Base-by-base conservation (phyloP, 495 filamentous ascomycete species). In the Pseudevernia furfuracea region DNA sequence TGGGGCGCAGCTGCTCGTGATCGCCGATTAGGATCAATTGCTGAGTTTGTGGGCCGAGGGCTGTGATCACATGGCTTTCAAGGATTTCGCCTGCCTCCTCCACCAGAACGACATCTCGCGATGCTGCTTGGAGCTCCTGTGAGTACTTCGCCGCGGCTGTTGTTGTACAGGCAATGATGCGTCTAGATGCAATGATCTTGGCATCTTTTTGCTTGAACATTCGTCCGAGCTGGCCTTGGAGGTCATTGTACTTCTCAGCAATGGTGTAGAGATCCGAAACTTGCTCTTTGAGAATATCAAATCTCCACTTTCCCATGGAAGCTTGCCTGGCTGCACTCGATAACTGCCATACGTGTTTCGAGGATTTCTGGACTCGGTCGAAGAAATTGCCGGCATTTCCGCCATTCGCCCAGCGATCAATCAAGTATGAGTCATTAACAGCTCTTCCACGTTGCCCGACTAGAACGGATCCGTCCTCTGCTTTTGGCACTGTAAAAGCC, bases 41-140 rank as follows among this genome's bases (percentile, higher is more conserved):
- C 67, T 89, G 82, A 15, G 85, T 87, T 0, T 79, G 71, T 0
- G 82, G 72, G 0, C 75, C 71, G 34, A 94, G 68, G 0, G 87
- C 82, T 0, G 88, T 86, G 0, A 92, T 71, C 43, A 91, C 77
- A 68, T 92, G 86, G 30, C 78, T 81, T 69, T 94, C 89, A 2
- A 92, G 72, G 32, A 92, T 88, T 67, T 94, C 89, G 10, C 89
- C 89, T 5, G 89, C 89, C 68, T 94, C 90, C 70, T 94, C 89
- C 0, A 91, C 81, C 0, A 93, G 68, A 32, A 90, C 68, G 9
- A 87, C 75, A 23, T 82, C 81, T 0, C 84, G 83, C 1, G 60
- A 62, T 7, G 81, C 80, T 7, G 73, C 72, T 52, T 77, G 76
- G 11, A 93, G 71, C 38, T 82, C 76, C 11, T 78, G 67, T 5